Evolutionary conservation across 2,329 filamentous ascomycete species (phyloP).

Genomic region (Colletotrichum graminicola): DNA sequence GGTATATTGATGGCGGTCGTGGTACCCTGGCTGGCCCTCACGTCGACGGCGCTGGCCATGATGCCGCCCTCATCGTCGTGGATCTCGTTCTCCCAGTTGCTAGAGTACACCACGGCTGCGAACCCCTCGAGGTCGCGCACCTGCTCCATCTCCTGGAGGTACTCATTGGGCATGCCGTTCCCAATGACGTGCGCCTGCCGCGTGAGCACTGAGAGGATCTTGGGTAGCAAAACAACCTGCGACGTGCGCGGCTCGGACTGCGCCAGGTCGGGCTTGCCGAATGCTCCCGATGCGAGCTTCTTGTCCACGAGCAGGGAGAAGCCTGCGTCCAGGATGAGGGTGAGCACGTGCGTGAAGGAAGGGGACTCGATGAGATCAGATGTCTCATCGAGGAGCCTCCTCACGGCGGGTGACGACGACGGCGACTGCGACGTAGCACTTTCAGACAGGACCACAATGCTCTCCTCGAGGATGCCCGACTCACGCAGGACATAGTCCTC

Average conservation of each 20-base stretch:
- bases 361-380: constrained; percentile 96
- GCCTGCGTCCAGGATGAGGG: constrained; percentile 85
- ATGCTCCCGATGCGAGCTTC: constrained; percentile 83
- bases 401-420: constrained; percentile 70
- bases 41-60: constrained; percentile 54
- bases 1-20: constrained; percentile 39
- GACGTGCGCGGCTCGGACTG: constrained; percentile 51
- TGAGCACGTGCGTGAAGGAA: constrained; percentile 87
- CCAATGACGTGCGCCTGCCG: constrained; percentile 92
- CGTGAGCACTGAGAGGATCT: constrained; percentile 88
- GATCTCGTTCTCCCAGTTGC: constrained; percentile 81
- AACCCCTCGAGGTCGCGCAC: constrained; percentile 85
- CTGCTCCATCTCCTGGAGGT: constrained; percentile 79
- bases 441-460: constrained; percentile 53
- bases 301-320: constrained; percentile 87
- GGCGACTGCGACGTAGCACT: constrained; percentile 52
- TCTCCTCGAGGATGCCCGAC: constrained; percentile 79
- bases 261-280: constrained; percentile 66
- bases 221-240: constrained; percentile 81
- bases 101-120: constrained; percentile 87
- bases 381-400: constrained; percentile 92
- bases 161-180: constrained; percentile 78
- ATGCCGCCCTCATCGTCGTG: constrained; percentile 57
- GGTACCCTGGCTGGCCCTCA: constrained; percentile 46
- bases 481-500: constrained; percentile 88